These are phyloP conservation scores for Smittium mucronatum DNA, from an alignment of 371 early-diverging fungal species.

Conservation along the genomic window DNA sequence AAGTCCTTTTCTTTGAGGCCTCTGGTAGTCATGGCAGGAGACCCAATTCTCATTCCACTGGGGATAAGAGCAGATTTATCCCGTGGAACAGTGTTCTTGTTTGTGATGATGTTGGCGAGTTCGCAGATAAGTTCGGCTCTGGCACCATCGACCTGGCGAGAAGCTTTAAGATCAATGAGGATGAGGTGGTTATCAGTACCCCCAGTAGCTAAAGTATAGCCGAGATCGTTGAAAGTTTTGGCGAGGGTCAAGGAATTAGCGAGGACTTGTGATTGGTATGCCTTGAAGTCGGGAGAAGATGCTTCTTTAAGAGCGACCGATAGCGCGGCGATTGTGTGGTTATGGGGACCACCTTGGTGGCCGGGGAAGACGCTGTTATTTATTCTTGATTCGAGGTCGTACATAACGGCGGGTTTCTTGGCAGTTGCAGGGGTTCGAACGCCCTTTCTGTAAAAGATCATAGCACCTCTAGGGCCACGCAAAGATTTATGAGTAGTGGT, in stretches of 20 bases:
- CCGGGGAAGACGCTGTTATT: constrained; percentile 98
- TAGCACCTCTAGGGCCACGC: constrained; percentile 96
- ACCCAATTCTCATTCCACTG: constrained; percentile 84
- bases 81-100: constrained; percentile 98
- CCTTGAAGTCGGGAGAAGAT: constrained; percentile 66
- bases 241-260: constrained; percentile 84
- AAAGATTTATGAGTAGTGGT: constrained; percentile 99
- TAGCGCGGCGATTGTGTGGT: constrained; percentile 97
- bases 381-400: constrained; percentile 85
- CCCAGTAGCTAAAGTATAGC: constrained; percentile 80
- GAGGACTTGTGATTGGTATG: constrained; percentile 82
- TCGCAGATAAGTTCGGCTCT: constrained; percentile 89
- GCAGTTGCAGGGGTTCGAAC: constrained; percentile 30
- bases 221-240: constrained; percentile 47
- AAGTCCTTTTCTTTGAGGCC: constrained; percentile 83
- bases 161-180: constrained; percentile 57
- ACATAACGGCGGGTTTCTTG: constrained; percentile 76
- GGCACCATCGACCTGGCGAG: constrained; percentile 72
- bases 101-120: constrained; percentile 87
- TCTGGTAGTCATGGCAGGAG: constrained; percentile 96
- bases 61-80: constrained; percentile 93
- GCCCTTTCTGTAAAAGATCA: constrained; percentile 97
- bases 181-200: constrained; percentile 93
- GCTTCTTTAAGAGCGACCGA: constrained; percentile 94
- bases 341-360: constrained; percentile 99